Evolutionary conservation across 2,329 filamentous ascomycete species (phyloP), one percentile per base, ranked within the genome.

Genomic region (Diaporthe aspalathi): DNA sequence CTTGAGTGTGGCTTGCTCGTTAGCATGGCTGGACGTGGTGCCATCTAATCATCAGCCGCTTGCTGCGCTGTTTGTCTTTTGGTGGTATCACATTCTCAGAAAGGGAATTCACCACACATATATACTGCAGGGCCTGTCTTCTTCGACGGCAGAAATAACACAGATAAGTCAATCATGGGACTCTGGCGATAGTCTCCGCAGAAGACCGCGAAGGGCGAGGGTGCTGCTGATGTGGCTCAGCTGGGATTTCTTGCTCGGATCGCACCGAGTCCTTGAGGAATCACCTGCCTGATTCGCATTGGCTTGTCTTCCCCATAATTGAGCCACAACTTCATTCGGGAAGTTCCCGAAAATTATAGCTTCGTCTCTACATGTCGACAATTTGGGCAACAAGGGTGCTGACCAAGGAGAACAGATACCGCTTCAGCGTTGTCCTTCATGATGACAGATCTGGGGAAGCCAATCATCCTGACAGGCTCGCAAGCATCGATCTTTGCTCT

Each of bases 351-450:
- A 16, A 17, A 14, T n/a, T 38, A 20, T 20, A 27, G 60, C 60
- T 24, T 14, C 2, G 4, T 24, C 5, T 35, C 27, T 49, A 35
- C 6, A 38, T 17, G 29, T 27, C 24, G n/a, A n/a, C n/a, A 32
- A 20, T 50, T 50, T 22, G 12, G 11, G 8, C n/a, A 50, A 16
- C 12, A 16, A 1, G 8, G 0, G 29, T 65, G 60, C 60, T 65
- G 38, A 65, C 24, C 5, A 12, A 38, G 14, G 43, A 49, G 43
- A 49, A 50, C 45, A 68, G 67, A 97, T 82, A 96, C 94, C 5
- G 93, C 93, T 73, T 97, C 94, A 6, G 95, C 95, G 4, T 86
- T 98, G 71, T 96, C 93, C 76, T 98, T 97, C 83, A 97, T 97
- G 93, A 89, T 97, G 79, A 89, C 93, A 77, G 94, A 97, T 78